A percentile compares a stretch with the other conserved stretches of the same genome.
Evolutionary conservation across 2,329 filamentous ascomycete genomes (phyloP).

Genomic region (Sporothrix pallida): DNA sequence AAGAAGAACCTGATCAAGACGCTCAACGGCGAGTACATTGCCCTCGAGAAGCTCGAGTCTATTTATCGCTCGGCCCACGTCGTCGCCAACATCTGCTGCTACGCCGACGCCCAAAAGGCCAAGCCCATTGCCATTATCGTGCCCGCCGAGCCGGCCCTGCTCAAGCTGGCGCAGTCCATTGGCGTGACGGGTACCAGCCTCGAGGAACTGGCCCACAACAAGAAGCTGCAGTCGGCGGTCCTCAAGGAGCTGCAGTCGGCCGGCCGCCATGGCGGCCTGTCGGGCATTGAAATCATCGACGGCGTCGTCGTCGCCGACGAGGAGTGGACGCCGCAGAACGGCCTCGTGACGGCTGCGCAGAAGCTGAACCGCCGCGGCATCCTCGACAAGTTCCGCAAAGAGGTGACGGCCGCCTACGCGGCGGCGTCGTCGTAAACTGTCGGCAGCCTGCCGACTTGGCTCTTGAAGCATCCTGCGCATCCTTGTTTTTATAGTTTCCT

Average conservation of each 20-base stretch:
- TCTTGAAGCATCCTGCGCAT: neutral
- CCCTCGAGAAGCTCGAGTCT: constrained; percentile 72
- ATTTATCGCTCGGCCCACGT: constrained; percentile 58
- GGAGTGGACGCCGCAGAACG: constrained; percentile 77
- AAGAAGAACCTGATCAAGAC: constrained; percentile 92
- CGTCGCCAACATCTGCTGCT: constrained; percentile 63
- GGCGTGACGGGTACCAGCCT: constrained; percentile 59
- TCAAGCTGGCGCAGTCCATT: constrained; percentile 55
- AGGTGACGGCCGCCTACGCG: constrained; percentile 66
- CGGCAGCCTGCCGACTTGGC: neutral
- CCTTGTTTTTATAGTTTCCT: neutral
- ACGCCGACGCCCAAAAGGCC: constrained; percentile 57
- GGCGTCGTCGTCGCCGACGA: constrained; percentile 74
- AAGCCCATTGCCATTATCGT: constrained; percentile 64
- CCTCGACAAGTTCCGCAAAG: constrained; percentile 63
- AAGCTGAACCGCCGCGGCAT: constrained; percentile 75
- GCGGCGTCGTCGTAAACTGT: constrained; percentile 33
- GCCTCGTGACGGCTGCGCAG: constrained; percentile 71
- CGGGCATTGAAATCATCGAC: constrained; percentile 72
- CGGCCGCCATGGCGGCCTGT: constrained; percentile 66
- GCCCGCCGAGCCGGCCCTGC: constrained; percentile 60
- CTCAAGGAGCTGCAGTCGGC: constrained; percentile 67
- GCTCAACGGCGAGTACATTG: constrained; percentile 81
- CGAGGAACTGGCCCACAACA: constrained; percentile 70
- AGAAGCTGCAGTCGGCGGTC: constrained; percentile 68